Evolutionary conservation across 2,329 filamentous ascomycete species (phyloP), one percentile per base, ranked within the genome.

Genomic region (Penicillium sp.): DNA sequence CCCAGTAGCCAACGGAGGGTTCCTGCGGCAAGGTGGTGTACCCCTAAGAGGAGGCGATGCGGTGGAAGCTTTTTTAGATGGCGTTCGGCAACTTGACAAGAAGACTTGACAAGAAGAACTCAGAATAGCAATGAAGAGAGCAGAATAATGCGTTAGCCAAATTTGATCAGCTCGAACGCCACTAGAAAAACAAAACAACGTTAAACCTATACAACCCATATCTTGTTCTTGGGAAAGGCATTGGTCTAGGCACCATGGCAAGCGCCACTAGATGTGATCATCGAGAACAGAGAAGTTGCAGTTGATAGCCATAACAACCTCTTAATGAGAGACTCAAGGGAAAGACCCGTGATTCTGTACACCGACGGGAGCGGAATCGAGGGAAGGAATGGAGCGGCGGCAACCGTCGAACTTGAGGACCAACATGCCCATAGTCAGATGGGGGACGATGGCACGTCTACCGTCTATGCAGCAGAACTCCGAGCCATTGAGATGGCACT

Each of bases 11-110:
- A 90, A 96, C 67, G 88, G 88, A 14, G 92, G 92, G 4, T 88
- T 89, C 57, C 81, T 95, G 65, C 81, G 81, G 55, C 85, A 88
- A 48, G 87, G 89, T 5, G 87, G 83, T 45, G 86, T 96, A 76
- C 92, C 92, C 2, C 73, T 96, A 41, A 92, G 92, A 38, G 92
- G 91, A 46, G 89, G 88, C 5, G 87, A 92, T 63, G 92, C 92
- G 11, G 86, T 99, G 2, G 87, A 95, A 74, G 89, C 88, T 3
- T 99, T 97, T 72, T 81, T 99, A 20, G 84, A 94, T 50, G 94
- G 92, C 3, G 86, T 96, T 43, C 94, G 88, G 79, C 87, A 83
- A 74, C 86, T 84, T 5, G 87, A 90, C 0, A 81, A 89, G 73
- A 81, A 68, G 41, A n/a, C n/a, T n/a, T n/a, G 64, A 69, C 54